Evolutionary conservation across 495 filamentous ascomycete species (phyloP), one percentile per base, ranked within the genome.

Genomic region (Friedmanniomyces endolithicus): DNA sequence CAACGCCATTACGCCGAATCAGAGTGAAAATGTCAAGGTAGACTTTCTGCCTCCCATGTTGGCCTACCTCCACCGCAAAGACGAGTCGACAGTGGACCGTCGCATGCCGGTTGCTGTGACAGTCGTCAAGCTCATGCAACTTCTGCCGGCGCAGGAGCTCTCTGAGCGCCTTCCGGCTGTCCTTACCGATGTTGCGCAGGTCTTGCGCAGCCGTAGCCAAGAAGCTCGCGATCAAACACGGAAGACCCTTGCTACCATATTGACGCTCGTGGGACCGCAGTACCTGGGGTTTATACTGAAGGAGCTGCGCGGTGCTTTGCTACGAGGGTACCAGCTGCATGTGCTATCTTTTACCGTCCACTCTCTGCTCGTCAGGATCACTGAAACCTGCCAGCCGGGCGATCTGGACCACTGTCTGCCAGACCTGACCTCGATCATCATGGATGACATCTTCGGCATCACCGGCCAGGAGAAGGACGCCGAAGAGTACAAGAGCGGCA

Each of bases 361-460:
- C 68, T 90, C 88, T 1, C 86, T 99, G 47, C 73, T 99, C 16
- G 79, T 95, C 11, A 73, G 77, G 7, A 80, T 80, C 16, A 83
- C 82, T 16, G 81, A 86, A n/a, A 71, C 77, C 1, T 88, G 88
- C 65, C 72, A 79, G 31, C 83, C 87, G 11, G 92, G 92, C 17
- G 87, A 87, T 56, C 70, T 97, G 40, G 88, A 99, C 60, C 90
- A 95, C 62, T 97, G 90, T 66, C 70, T 96, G 31, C 67, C 72
- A 3, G 75, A 87, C 17, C 80, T 97, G 39, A 79, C 88, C 41
- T 74, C 80, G 3, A 78, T 99, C 40, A 84, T 96, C 49, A 94
- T 97, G 87, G 92, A 99, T 61, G 94, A 97, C 65, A 94, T 89
- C 12, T 99, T 99, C 66, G 92, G 92, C 17, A 81, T 79, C n/a